Evolutionary conservation across 2,329 filamentous ascomycete species (phyloP).

Genomic region (Colletotrichum magnum): DNA sequence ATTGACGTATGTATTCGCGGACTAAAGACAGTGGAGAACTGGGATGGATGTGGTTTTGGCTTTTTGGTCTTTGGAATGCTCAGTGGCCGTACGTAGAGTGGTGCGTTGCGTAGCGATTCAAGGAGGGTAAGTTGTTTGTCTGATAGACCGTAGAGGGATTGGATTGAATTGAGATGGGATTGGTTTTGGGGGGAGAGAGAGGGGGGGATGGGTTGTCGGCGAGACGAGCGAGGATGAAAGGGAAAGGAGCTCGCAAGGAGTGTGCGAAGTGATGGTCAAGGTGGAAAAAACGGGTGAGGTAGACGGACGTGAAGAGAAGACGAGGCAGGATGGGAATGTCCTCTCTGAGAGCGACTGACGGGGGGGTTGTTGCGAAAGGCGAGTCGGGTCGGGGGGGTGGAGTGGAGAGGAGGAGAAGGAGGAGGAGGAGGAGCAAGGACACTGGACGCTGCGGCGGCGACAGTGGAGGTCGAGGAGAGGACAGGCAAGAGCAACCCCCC

Average conservation of each 20-base stretch:
- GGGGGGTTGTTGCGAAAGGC: slow-evolving; percentile 41
- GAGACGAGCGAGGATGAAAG: slow-evolving; percentile 40
- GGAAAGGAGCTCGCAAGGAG: slow-evolving; percentile 42
- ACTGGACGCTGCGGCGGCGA: slow-evolving; percentile 17
- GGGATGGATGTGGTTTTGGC: slow-evolving; percentile 40
- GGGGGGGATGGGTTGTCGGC: slow-evolving; percentile 32
- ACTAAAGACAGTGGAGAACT: slow-evolving; percentile 43
- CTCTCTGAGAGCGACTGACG: slow-evolving; percentile 40
- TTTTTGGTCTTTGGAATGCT: slow-evolving; percentile 29
- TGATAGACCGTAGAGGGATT: slow-evolving; percentile 37
- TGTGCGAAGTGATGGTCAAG: slow-evolving; percentile 41
- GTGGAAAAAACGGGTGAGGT: slow-evolving; percentile 41
- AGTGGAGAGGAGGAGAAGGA: slow-evolving; percentile 30
- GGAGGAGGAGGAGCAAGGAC: slow-evolving; percentile 26
- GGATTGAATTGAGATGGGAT: slow-evolving; percentile 35
- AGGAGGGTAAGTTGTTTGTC: slow-evolving; percentile 39
- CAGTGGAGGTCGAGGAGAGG: slow-evolving; percentile 19
- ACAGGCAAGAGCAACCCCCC: slow-evolving; percentile 12
- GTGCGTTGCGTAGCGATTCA: slow-evolving; percentile 34
- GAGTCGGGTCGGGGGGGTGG: slow-evolving; percentile 37
- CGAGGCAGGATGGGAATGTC: slow-evolving; percentile 42
- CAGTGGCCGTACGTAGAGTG: slow-evolving; percentile 23
- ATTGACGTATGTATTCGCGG: slow-evolving; percentile 40
- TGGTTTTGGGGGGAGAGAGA: slow-evolving; percentile 19
- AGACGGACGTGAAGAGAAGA: slow-evolving; percentile 41